phyloP scores from a whole-genome alignment of 208 protist genomes.

The Sergeia podlipaevii region DNA sequence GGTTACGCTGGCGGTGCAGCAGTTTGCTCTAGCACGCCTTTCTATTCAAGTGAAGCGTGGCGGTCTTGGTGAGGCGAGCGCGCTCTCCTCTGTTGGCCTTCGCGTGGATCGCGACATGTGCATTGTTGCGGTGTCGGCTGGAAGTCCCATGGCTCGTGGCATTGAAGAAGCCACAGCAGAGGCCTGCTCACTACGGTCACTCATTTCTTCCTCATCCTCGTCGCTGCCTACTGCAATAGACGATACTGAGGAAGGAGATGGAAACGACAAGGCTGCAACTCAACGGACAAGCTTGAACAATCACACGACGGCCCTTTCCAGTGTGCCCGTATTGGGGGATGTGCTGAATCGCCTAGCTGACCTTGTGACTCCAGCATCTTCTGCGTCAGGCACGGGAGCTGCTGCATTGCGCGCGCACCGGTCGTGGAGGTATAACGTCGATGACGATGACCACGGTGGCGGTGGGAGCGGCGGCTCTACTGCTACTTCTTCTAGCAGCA shows the following conservation, averaged over 20 bases:
- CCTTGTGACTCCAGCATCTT: not conserved
- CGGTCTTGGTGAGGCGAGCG: constrained; percentile 16
- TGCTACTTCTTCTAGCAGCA: not conserved
- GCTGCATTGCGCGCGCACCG: not conserved
- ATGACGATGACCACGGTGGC: constrained; percentile 31
- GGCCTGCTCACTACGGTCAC: constrained; percentile 39
- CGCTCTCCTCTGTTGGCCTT: constrained; percentile 50
- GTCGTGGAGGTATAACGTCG: constrained; percentile 49
- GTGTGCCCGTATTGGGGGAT: not conserved
- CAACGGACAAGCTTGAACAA: too few species aligned
- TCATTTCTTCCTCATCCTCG: constrained; percentile 14
- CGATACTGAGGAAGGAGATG: not conserved
- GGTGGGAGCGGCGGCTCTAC: not conserved
- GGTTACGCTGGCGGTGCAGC: constrained; percentile 54
- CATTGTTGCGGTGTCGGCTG: constrained; percentile 27
- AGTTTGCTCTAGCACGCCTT: constrained; percentile 52
- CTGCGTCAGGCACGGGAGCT: constrained; percentile 8
- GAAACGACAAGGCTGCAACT: not conserved
- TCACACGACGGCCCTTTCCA: too few species aligned
- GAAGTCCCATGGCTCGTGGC: constrained; percentile 40
- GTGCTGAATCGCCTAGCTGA: not conserved
- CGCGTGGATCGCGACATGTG: constrained; percentile 51
- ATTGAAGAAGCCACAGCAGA: constrained; percentile 32
- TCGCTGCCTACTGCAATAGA: not conserved
- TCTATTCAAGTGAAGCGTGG: constrained; percentile 31